phyloP scores from a whole-genome alignment of 1,284 basidiomycete species.

The Boletellus sp. region DNA sequence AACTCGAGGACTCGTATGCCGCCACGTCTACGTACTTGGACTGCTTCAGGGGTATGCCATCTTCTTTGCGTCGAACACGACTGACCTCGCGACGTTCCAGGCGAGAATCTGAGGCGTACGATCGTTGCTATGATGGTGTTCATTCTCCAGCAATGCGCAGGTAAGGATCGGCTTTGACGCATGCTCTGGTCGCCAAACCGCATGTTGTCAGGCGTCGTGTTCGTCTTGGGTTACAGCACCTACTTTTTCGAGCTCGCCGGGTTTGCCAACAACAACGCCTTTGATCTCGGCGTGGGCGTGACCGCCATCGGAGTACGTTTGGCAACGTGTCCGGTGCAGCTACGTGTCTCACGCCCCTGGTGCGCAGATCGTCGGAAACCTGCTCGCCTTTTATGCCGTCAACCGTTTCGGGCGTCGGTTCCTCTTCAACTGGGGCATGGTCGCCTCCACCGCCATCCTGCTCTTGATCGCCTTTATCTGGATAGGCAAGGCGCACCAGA shows the following conservation, averaged over 20 bases:
- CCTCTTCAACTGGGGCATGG: conserved; percentile 31
- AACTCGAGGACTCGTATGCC: conserved; percentile 29
- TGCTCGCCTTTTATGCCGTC: conserved; percentile 26
- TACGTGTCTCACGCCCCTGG: not conserved
- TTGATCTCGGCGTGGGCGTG: conserved; percentile 28
- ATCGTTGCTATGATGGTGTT: conserved; percentile 33
- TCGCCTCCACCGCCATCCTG: conserved; percentile 21
- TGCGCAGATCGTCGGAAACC: conserved; percentile 24
- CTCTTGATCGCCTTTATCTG: conserved; percentile 29
- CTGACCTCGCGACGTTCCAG: conserved; percentile 10
- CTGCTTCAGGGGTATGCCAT: conserved; percentile 26
- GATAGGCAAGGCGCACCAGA: conserved; percentile 13
- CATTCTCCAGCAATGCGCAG: conserved; percentile 29
- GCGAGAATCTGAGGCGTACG: conserved; percentile 27
- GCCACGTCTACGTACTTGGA: conserved; percentile 21
- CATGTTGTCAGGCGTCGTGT: conserved; percentile 24
- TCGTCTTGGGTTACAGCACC: conserved; percentile 28
- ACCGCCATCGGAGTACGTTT: conserved; percentile 24
- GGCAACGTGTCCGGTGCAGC: not conserved
- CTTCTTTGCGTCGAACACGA: not conserved
- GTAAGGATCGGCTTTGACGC: conserved; percentile 5
- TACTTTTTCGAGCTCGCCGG: conserved; percentile 34
- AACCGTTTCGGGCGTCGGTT: conserved; percentile 26
- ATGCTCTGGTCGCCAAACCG: not conserved
- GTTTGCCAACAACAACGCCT: conserved; percentile 22